Conservation (phyloP, 2,329 filamentous ascomycete genomes). For the Alternaria brassicicola region DNA sequence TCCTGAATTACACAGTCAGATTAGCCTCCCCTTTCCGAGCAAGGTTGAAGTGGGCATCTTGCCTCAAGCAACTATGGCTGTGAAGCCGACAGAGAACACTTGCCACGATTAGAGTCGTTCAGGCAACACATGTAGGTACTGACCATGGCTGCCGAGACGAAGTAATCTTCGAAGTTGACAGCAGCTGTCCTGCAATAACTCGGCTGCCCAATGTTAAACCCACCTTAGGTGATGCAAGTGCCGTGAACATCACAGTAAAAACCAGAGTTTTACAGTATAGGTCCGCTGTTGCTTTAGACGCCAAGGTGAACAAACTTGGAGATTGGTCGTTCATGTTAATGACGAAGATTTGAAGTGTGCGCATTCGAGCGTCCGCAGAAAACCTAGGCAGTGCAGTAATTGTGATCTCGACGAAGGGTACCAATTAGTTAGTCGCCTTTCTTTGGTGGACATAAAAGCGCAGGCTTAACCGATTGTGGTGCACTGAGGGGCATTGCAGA, state of each 20-base stretch:
- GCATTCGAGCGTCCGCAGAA: background rate
- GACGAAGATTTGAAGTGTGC: background rate
- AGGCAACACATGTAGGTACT: background rate
- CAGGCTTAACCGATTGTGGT: background rate
- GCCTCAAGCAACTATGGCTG: constrained; percentile 33
- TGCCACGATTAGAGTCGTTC: constrained; percentile 12
- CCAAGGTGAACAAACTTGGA: constrained; percentile 34
- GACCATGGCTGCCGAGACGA: constrained; percentile 37
- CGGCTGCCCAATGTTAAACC: constrained; percentile 39
- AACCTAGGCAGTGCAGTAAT: background rate
- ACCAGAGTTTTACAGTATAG: constrained; percentile 34
- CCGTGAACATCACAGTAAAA: constrained; percentile 33
- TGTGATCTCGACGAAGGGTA: background rate
- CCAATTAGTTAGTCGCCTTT: background rate
- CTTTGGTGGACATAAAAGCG: background rate
- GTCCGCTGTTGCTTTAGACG: constrained; percentile 27
- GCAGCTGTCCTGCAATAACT: constrained; percentile 17
- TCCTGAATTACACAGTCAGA: constrained; percentile 11
- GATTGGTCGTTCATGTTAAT: constrained; percentile 22
- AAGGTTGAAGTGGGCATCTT: background rate
- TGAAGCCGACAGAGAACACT: constrained; percentile 37
- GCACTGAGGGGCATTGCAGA: background rate
- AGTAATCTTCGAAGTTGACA: constrained; percentile 33
- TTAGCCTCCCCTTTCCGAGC: background rate
- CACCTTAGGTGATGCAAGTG: constrained; percentile 32